Conservation (phyloP, 148 eudicot species). For the Vaccinium darrowii region DNA sequence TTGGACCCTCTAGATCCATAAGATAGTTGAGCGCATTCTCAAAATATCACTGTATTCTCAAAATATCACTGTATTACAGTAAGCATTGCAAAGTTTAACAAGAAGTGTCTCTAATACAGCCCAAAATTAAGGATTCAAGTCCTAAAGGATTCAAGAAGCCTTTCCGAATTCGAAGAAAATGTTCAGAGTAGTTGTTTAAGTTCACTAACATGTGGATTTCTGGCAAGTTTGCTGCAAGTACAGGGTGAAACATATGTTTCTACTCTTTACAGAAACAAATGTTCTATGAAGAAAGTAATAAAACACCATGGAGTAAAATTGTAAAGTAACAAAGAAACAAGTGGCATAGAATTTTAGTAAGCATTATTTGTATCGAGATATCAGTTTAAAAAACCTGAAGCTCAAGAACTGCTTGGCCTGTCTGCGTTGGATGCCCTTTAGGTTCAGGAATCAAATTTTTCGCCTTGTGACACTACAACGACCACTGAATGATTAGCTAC, state of each 20-base stretch:
- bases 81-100: not conserved
- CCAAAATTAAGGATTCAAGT: too few relatives aligned
- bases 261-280: not conserved
- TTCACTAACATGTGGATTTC: not conserved
- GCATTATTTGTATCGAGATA: not conserved
- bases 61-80: not conserved
- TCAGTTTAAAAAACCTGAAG: conserved; percentile 57
- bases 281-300: not conserved
- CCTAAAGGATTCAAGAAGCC: not conserved
- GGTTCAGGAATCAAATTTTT: conserved; percentile 99
- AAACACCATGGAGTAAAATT: not conserved
- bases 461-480: conserved; percentile 89
- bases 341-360: not conserved
- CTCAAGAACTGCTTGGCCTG: conserved; percentile 98
- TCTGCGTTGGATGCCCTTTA: conserved; percentile 86
- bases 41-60: not conserved
- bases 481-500: conserved; percentile 17
- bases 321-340: not conserved
- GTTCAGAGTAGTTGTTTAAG: not conserved
- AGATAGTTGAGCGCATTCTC: not conserved
- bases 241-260: not conserved
- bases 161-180: not conserved
- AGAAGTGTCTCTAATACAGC: too few relatives aligned
- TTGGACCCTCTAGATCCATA: not conserved
- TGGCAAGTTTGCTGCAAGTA: not conserved